Evolutionary conservation across 176 grass and related monocot species (phyloP).

Genomic region (Oryza longistaminata): DNA sequence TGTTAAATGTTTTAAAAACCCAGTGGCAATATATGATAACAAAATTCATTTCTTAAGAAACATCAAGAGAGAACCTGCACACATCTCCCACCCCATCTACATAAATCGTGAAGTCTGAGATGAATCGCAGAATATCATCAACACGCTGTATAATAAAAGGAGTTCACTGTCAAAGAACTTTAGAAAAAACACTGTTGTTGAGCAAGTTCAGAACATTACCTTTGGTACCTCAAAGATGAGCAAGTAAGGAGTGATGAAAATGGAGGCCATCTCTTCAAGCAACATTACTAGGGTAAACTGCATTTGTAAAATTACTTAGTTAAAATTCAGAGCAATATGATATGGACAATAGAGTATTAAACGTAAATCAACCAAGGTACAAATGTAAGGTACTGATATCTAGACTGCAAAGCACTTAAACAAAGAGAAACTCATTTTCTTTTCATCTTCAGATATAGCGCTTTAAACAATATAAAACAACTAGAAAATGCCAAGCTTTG

Average conservation of each 20-base stretch:
- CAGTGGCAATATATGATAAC: not conserved
- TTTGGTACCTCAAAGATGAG: constrained; percentile 89
- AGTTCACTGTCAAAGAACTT: constrained; percentile 33
- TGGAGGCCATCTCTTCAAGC: constrained; percentile 95
- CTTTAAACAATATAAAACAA: not conserved
- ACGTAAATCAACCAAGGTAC: not conserved
- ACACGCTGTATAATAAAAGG: constrained; percentile 59
- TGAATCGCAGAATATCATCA: constrained; percentile 93
- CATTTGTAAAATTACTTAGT: constrained; percentile 28
- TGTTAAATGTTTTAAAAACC: not conserved
- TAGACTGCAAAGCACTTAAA: not conserved
- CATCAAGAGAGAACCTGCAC: constrained; percentile 69
- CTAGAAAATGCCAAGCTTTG: not conserved
- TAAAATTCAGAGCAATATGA: constrained; percentile 32
- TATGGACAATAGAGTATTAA: not conserved
- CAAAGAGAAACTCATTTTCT: not conserved
- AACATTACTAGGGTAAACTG: constrained; percentile 98
- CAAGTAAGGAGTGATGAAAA: constrained; percentile 88
- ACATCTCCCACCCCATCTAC: constrained; percentile 94
- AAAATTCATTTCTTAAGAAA: constrained; percentile 40
- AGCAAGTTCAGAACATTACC: constrained; percentile 59
- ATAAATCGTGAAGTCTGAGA: constrained; percentile 95
- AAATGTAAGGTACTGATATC: constrained; percentile 23
- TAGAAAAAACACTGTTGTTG: constrained; percentile 13
- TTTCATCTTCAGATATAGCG: not conserved